These are phyloP conservation scores for Saturnispora sekii DNA, from an alignment of 805 yeast genomes.

Conservation along the genomic window DNA sequence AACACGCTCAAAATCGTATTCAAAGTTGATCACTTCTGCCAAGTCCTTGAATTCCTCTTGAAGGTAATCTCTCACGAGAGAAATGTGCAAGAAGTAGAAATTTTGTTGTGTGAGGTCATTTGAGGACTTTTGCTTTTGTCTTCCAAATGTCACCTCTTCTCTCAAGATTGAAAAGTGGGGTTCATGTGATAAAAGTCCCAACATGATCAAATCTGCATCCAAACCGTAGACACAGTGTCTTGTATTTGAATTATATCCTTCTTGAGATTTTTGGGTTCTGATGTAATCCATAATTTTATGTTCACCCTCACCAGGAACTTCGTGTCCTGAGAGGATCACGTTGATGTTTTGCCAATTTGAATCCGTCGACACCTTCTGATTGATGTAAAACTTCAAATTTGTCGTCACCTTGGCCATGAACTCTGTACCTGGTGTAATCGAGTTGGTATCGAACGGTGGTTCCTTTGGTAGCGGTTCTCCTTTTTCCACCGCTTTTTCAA, in stretches of 20 bases:
- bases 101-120: slow-evolving; percentile 62
- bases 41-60: slow-evolving; percentile 75
- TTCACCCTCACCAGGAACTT: slow-evolving; percentile 98
- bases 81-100: slow-evolving; percentile 74
- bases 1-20: slow-evolving; percentile 76
- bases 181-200: slow-evolving; percentile 85
- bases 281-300: slow-evolving; percentile 94
- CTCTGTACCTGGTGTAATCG: slow-evolving; percentile 95
- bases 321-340: slow-evolving; percentile 81
- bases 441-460: slow-evolving; percentile 81
- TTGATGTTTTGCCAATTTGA: slow-evolving; percentile 74
- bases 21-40: slow-evolving; percentile 52
- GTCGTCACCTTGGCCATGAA: slow-evolving; percentile 85
- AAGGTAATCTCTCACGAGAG: slow-evolving; percentile 83
- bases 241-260: slow-evolving; percentile 63
- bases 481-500: slow-evolving; percentile 59
- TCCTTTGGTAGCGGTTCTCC: slow-evolving; percentile 75
- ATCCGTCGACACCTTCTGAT: slow-evolving; percentile 79
- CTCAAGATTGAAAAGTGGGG: slow-evolving; percentile 92
- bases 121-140: slow-evolving; percentile 23
- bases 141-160: slow-evolving; percentile 90
- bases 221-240: slow-evolving; percentile 93
- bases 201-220: slow-evolving; percentile 93
- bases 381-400: slow-evolving; percentile 78
- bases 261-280: slow-evolving; percentile 66